Base-by-base conservation (phyloP, 306 rosid genomes). In the Inga oerstediana region DNA sequence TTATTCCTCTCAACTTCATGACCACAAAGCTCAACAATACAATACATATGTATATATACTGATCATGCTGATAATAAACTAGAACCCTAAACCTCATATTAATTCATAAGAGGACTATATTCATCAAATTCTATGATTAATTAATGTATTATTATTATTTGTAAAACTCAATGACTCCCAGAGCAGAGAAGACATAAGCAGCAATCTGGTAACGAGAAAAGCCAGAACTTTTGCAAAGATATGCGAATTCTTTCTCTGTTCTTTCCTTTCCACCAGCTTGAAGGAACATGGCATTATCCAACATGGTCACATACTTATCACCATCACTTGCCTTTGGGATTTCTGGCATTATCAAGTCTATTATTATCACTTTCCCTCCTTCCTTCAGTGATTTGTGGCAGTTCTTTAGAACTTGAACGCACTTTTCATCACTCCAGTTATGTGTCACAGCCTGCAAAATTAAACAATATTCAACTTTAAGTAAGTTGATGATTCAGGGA, bases 321-420 rank as follows among this genome's bases (percentile, higher is more conserved):
- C 75, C 75, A 71, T 71, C 35, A 71, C 52, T 71, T 71, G 16
- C 52, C 51, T 71, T 43, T 43, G 73, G 58, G 8, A 12, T 45
- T 45, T 72, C 76, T 72, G 76, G 58, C 76, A 72, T 45, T 44
- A 72, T 72, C 22, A 72, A 72, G 76, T 72, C 76, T 2, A 72
- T 3, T 8, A 72, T 1, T 2, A 72, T 46, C n/a, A 72, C 39
- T 30, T 72, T 72, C 9, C 59, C 76, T 13, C 58, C 76, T 46
- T 72, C 48, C 76, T 46, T 46, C n/a, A 46, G 13, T 52, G 76
- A 45, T 24, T 72, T 46, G 8, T 72, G 76, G 59, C 76, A 72
- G 59, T 72, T 69, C 49, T 69, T 69, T 16, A 39, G 49, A 69
- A 69, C 46, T 69, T 69, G 30, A 10, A 69, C 45, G 58, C 76